Percentiles rank a stretch among this genome's conserved stretches.
These are phyloP conservation scores for Pyrrhoderma noxium DNA, from an alignment of 1,284 basidiomycete genomes.

Conservation along the genomic window DNA sequence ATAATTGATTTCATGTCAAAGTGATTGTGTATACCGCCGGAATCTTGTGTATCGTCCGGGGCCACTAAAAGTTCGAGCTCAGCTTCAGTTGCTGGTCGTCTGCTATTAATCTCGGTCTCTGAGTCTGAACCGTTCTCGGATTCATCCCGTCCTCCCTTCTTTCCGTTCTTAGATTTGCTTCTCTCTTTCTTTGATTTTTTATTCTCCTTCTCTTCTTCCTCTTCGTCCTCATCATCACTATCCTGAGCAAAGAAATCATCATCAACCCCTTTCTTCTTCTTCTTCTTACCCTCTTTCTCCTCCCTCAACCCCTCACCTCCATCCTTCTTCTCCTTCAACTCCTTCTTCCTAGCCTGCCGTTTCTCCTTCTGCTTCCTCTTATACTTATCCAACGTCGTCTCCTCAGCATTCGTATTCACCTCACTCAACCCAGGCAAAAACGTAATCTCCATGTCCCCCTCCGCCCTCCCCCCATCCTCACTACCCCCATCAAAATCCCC, in stretches of 20 bases:
- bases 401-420: constrained; percentile 37
- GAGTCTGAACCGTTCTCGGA: no score
- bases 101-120: no score
- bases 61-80: constrained; percentile 62
- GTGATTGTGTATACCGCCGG: constrained; percentile 53
- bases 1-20: constrained; percentile 91
- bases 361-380: constrained; percentile 85
- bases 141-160: constrained; percentile 21
- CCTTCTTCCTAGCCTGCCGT: constrained; percentile 53
- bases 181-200: constrained; percentile 21
- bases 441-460: constrained; percentile 87
- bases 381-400: constrained; percentile 82
- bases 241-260: constrained; percentile 75
- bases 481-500: constrained; percentile 25
- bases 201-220: constrained; percentile 24
- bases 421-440: constrained; percentile 79
- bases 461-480: constrained; percentile 32
- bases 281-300: constrained; percentile 21
- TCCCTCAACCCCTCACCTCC: constrained; percentile 19
- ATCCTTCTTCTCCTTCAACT: constrained; percentile 44
- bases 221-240: constrained; percentile 35
- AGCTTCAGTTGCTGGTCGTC: constrained; percentile 34
- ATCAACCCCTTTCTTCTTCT: constrained; percentile 22
- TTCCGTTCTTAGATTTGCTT: constrained; percentile 27
- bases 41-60: constrained; percentile 40